phyloP scores from a whole-genome alignment of 1,284 basidiomycete species.

The Cutaneotrichosporon cyanovorans region DNA sequence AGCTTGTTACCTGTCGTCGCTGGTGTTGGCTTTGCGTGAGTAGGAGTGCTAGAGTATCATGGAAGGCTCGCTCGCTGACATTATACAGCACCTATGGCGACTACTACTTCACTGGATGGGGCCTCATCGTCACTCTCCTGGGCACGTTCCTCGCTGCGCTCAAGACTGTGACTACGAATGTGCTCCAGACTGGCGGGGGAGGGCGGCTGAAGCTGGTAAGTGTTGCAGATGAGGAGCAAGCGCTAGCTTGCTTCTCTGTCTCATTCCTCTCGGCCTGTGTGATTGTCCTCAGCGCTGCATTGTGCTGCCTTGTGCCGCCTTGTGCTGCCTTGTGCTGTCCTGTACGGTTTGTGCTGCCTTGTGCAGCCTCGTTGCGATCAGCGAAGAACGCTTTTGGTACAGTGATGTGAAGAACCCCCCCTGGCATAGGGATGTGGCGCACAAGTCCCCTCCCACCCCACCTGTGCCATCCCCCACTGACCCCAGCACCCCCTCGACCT shows the following conservation, averaged over 20 bases:
- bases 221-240: neutral
- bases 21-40: slow-evolving; percentile 77
- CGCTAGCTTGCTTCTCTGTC: no score
- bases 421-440: no score
- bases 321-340: no score
- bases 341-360: no score
- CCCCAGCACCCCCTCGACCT: slow-evolving; percentile 76
- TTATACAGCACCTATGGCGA: slow-evolving; percentile 70
- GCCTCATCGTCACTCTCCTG: slow-evolving; percentile 73
- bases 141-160: slow-evolving; percentile 82
- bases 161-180: slow-evolving; percentile 82
- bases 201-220: slow-evolving; percentile 42
- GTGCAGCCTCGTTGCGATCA: no score
- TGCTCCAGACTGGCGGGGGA: slow-evolving; percentile 54
- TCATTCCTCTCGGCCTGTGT: no score
- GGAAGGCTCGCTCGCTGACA: slow-evolving; percentile 41
- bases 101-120: slow-evolving; percentile 74
- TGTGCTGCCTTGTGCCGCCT: neutral
- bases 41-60: slow-evolving; percentile 42
- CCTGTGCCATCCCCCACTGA: no score
- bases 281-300: neutral
- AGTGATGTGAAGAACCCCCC: no score
- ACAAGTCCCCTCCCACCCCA: no score
- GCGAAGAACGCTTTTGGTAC: no score
- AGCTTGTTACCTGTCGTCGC: slow-evolving; percentile 78